Conservation (phyloP, 2,329 filamentous ascomycete genomes). For the Pseudogymnoascus verrucosus region DNA sequence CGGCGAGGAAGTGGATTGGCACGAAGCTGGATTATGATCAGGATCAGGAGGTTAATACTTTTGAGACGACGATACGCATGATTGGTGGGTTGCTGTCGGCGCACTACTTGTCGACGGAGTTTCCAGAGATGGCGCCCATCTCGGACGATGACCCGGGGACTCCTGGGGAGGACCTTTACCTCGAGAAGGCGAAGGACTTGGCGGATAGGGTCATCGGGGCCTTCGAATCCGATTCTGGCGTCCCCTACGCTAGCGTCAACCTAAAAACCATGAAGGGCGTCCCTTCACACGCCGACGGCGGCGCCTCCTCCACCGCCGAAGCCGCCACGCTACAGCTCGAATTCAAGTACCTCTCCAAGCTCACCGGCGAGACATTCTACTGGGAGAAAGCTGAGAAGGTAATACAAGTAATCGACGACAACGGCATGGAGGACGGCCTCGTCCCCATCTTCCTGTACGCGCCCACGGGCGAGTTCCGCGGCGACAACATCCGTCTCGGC, state of each 20-base stretch:
- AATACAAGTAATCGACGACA: conserved; percentile 83
- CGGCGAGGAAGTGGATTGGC: conserved; percentile 84
- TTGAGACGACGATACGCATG: conserved; percentile 98
- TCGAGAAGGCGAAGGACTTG: conserved; percentile 91
- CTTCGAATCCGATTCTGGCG: conserved; percentile 77
- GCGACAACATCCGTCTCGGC: conserved; percentile 80
- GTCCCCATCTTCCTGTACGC: conserved; percentile 88
- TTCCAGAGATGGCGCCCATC: conserved; percentile 70
- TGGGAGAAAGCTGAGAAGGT: conserved; percentile 90
- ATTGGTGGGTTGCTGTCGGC: conserved; percentile 86
- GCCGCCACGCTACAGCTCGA: conserved; percentile 88
- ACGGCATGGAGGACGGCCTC: conserved; percentile 70
- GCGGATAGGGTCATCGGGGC: conserved; percentile 81
- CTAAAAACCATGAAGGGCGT: conserved; percentile 69
- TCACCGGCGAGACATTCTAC: conserved; percentile 86
- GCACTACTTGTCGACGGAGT: conserved; percentile 84
- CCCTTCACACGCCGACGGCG: conserved; percentile 72
- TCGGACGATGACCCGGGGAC: conserved; percentile 62
- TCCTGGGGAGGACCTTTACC: conserved; percentile 80
- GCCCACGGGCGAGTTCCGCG: conserved; percentile 68
- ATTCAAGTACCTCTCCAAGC: conserved; percentile 91
- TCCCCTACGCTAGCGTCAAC: conserved; percentile 88
- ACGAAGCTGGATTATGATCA: conserved; percentile 78
- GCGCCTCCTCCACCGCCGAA: conserved; percentile 90
- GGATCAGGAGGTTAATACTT: conserved; percentile 92